These are phyloP conservation scores for Cystoderma amianthinum DNA, from an alignment of 768 basidiomycete genomes.

Conservation along the genomic window DNA sequence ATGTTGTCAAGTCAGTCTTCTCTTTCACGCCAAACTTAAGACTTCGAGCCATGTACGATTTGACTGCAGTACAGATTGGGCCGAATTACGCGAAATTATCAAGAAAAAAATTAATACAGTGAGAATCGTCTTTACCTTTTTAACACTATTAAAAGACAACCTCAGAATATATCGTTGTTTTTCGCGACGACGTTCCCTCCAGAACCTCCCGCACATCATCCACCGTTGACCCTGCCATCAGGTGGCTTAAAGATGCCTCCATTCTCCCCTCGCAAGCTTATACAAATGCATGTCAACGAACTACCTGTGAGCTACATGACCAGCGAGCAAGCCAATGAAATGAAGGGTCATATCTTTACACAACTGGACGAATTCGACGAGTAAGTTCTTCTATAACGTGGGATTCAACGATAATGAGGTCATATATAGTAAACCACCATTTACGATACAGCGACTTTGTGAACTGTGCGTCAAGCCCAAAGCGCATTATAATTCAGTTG, in stretches of 20 bases:
- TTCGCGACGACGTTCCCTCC: constrained; percentile 30
- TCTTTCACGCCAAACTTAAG: constrained; percentile 3
- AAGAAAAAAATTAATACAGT: constrained; percentile 70
- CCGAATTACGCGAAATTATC: constrained; percentile 59
- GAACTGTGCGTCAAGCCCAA: constrained; percentile 70
- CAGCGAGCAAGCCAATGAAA: constrained; percentile 49
- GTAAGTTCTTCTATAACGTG: no score
- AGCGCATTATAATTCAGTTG: constrained; percentile 66
- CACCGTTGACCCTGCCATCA: constrained; percentile 32
- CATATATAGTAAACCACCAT: constrained; percentile 53
- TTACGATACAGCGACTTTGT: constrained; percentile 86
- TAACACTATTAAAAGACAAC: background rate
- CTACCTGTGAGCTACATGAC: constrained; percentile 53
- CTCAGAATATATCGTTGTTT: constrained; percentile 46
- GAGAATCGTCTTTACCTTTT: no score
- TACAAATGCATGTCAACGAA: constrained; percentile 42
- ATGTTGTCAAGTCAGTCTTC: constrained; percentile 50
- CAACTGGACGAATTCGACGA: constrained; percentile 72
- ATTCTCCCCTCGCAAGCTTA: constrained; percentile 54
- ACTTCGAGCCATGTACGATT: constrained; percentile 6
- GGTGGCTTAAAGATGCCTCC: constrained; percentile 70
- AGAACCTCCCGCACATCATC: constrained; percentile 30
- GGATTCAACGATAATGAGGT: background rate
- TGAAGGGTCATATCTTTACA: constrained; percentile 49
- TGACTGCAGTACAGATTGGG: constrained; percentile 62